These are phyloP conservation scores for Spirogloea muscicola DNA, from an alignment of 139 green algal species.

Conservation along the genomic window DNA sequence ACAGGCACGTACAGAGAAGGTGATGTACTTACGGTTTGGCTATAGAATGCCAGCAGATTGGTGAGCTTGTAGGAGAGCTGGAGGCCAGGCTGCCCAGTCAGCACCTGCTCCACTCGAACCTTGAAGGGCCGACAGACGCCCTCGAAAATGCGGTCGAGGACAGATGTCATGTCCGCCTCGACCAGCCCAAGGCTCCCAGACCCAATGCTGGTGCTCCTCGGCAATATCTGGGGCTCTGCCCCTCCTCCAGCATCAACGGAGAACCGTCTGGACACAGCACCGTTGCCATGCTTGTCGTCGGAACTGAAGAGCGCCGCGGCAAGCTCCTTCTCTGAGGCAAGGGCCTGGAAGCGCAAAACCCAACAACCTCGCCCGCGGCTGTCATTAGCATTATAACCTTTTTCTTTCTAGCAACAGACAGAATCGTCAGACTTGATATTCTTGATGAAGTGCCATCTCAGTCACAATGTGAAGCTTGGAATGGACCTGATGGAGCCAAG, in stretches of 20 bases:
- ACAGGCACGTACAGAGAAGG: background rate
- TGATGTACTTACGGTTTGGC: slow-evolving; percentile 24
- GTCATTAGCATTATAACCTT: too few species aligned
- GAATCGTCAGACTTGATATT: too few species aligned
- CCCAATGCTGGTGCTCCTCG: too few species aligned
- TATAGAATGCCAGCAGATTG: slow-evolving; percentile 50
- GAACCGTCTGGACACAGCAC: background rate
- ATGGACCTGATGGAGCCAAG: slow-evolving; percentile 93
- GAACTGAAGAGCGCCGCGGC: slow-evolving; percentile 77
- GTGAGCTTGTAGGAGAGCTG: slow-evolving; percentile 42
- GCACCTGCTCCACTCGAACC: slow-evolving; percentile 57
- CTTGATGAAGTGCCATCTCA: too few species aligned
- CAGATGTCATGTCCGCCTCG: slow-evolving; percentile 26
- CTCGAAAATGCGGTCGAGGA: slow-evolving; percentile 91
- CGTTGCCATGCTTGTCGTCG: slow-evolving; percentile 44
- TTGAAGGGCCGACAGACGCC: slow-evolving; percentile 89
- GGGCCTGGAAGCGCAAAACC: too few species aligned
- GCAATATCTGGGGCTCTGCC: too few species aligned
- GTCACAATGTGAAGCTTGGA: too few species aligned
- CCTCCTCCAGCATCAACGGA: too few species aligned
- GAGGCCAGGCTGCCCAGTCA: slow-evolving; percentile 19
- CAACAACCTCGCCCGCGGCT: too few species aligned
- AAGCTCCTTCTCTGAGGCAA: slow-evolving; percentile 78
- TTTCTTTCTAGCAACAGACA: too few species aligned
- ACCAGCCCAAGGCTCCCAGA: too few species aligned